A percentile compares a stretch with the other conserved stretches of the same genome.
These are phyloP conservation scores for Oryza glumipatula DNA, from an alignment of 176 grass and related monocot genomes.

Conservation along the genomic window DNA sequence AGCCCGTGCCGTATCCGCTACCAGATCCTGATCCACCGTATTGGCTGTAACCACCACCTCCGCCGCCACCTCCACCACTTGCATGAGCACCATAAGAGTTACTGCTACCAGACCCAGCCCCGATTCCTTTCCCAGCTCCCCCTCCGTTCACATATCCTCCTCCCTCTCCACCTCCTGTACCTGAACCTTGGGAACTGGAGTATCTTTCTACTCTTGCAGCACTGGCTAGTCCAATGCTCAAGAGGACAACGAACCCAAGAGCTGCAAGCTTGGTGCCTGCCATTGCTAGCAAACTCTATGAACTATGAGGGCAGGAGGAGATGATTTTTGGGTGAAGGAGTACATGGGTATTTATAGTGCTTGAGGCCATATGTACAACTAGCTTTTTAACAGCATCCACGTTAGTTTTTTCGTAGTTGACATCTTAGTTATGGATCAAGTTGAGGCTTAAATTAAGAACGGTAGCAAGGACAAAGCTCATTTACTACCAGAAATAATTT, in stretches of 20 bases:
- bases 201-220: slow-evolving; percentile 42
- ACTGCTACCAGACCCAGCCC: not conserved
- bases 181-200: slow-evolving; percentile 27
- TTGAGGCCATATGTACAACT: not conserved
- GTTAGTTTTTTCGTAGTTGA: not conserved
- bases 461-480: not conserved
- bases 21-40: slow-evolving; percentile 4
- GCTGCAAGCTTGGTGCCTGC: slow-evolving; percentile 19
- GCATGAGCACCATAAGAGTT: not conserved
- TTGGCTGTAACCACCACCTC: not conserved
- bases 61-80: not conserved
- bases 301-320: not conserved
- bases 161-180: slow-evolving; percentile 19
- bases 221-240: slow-evolving; percentile 44
- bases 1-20: not conserved
- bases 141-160: slow-evolving; percentile 12
- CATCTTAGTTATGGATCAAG: not conserved
- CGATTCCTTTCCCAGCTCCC: slow-evolving; percentile 5
- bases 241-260: slow-evolving; percentile 41
- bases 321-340: not conserved
- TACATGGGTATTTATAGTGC: slow-evolving; percentile 29
- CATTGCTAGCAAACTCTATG: not conserved
- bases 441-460: not conserved
- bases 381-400: not conserved
- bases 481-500: not conserved